Conservation (phyloP, 306 rosid genomes). For the Lathyrus tuberosus region DNA sequence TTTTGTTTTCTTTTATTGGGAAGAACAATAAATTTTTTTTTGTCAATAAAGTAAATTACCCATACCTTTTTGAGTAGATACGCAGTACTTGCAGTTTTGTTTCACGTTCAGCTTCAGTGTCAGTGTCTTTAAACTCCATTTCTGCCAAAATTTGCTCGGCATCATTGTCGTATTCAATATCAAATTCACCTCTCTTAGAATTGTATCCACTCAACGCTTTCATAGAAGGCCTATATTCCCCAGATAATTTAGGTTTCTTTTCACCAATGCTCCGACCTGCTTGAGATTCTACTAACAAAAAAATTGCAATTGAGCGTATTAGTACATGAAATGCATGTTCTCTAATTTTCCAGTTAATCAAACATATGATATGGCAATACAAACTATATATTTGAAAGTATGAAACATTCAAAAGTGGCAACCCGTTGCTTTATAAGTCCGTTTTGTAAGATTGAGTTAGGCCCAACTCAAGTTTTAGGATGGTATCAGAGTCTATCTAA, state of each 20-base stretch:
- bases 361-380: neutral
- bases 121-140: constrained; percentile 84
- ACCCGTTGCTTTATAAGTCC: neutral
- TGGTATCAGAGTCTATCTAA: too few species aligned
- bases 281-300: constrained; percentile 51
- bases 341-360: constrained; percentile 3
- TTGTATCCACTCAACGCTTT: constrained; percentile 81
- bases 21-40: constrained; percentile 20
- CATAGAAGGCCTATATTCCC: constrained; percentile 66
- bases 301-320: constrained; percentile 28
- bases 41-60: neutral
- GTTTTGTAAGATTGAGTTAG: neutral
- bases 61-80: constrained; percentile 71
- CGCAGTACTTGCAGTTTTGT: constrained; percentile 69
- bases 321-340: neutral
- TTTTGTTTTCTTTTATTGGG: neutral
- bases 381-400: neutral
- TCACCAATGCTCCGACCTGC: constrained; percentile 71
- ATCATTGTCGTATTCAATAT: constrained; percentile 85
- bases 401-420: neutral
- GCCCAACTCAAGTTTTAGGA: neutral
- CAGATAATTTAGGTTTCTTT: constrained; percentile 74
- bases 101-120: constrained; percentile 62
- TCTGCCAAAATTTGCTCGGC: constrained; percentile 91
- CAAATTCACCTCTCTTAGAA: constrained; percentile 83